phyloP scores from a whole-genome alignment of 2,329 filamentous ascomycete genomes.

The Acephala macrosclerotiorum region DNA sequence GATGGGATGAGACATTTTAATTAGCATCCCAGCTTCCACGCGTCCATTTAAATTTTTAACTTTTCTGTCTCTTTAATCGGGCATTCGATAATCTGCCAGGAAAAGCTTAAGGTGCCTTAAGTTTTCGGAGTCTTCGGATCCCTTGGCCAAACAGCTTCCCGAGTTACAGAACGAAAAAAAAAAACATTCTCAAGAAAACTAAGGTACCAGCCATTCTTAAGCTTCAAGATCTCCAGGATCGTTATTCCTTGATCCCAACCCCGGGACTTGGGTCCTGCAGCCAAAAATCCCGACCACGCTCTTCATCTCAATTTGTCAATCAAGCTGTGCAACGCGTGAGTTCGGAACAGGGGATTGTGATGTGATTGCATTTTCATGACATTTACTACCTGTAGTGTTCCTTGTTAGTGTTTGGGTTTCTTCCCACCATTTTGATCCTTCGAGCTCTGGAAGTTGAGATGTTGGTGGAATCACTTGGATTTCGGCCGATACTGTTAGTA shows the following conservation, averaged over 20 bases:
- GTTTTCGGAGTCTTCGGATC: too few relatives aligned
- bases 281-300: background rate
- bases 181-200: too few relatives aligned
- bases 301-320: background rate
- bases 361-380: background rate
- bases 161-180: too few relatives aligned
- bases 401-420: background rate
- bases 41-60: too few relatives aligned
- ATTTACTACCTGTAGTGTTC: constrained; percentile 4
- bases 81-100: background rate
- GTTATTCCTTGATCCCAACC: background rate
- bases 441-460: background rate
- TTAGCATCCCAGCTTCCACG: too few relatives aligned
- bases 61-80: too few relatives aligned
- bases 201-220: too few relatives aligned
- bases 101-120: too few relatives aligned
- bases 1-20: too few relatives aligned
- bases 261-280: background rate
- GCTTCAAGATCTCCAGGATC: background rate
- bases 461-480: too few relatives aligned
- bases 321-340: background rate
- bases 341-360: background rate
- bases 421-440: background rate
- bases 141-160: too few relatives aligned
- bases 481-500: too few relatives aligned